Conservation (phyloP, 176 grass and related monocot species). For the Paspalum vaginatum region DNA sequence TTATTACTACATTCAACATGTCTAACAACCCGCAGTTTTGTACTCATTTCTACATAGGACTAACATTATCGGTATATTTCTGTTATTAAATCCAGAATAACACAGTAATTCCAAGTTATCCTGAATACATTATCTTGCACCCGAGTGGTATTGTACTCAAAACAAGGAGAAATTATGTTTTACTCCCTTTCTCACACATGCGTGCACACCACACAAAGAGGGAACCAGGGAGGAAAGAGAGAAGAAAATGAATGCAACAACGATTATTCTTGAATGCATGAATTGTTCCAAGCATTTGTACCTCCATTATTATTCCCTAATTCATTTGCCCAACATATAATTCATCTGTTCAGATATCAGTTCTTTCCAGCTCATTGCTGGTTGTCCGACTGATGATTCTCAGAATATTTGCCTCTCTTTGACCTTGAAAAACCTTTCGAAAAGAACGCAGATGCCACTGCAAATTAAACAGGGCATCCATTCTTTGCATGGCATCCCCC, state of each 20-base stretch:
- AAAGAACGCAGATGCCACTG: slow-evolving; percentile 13
- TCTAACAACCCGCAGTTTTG: background rate
- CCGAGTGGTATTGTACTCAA: background rate
- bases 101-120: background rate
- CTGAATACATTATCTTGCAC: background rate
- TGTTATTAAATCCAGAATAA: background rate
- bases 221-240: no score
- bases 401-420: slow-evolving; percentile 34
- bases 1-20: background rate
- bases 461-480: slow-evolving; percentile 16
- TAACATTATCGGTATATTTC: background rate
- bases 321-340: slow-evolving; percentile 32
- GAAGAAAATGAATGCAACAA: background rate
- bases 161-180: background rate
- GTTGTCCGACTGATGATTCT: slow-evolving; percentile 33
- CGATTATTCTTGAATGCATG: background rate
- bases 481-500: slow-evolving; percentile 29
- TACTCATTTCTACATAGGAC: background rate
- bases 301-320: background rate
- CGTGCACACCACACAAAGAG: no score
- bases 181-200: background rate
- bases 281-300: background rate
- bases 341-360: slow-evolving; percentile 7
- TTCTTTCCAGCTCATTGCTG: slow-evolving; percentile 36
- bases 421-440: slow-evolving; percentile 35